phyloP scores from a whole-genome alignment of 805 yeast species.

The Jamesozyma lodderae region DNA sequence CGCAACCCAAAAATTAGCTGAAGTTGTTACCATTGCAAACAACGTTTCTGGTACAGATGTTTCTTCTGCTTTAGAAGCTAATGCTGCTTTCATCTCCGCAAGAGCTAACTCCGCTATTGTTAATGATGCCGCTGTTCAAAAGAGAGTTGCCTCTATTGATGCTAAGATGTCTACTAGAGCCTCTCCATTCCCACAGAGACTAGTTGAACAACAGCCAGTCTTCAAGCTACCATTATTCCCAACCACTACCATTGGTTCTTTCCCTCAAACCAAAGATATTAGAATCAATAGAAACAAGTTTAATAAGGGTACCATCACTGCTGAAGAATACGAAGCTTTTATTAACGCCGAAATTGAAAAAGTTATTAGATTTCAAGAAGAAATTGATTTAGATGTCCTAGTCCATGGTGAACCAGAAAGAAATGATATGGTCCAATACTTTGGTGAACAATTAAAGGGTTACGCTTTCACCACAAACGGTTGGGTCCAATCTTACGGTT shows the following conservation, averaged over 20 bases:
- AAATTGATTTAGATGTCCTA: slow-evolving; percentile 92
- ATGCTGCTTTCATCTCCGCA: slow-evolving; percentile 76
- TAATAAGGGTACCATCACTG: slow-evolving; percentile 91
- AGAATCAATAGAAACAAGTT: slow-evolving; percentile 97
- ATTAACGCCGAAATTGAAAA: slow-evolving; percentile 93
- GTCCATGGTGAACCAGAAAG: slow-evolving; percentile 99
- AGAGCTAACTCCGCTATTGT: slow-evolving; percentile 84
- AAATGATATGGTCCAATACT: slow-evolving; percentile 99
- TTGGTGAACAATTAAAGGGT: slow-evolving; percentile 98
- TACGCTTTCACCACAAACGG: slow-evolving; percentile 98
- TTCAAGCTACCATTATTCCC: slow-evolving; percentile 98
- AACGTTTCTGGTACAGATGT: slow-evolving; percentile 79
- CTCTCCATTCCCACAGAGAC: slow-evolving; percentile 79
- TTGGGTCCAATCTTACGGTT: slow-evolving; percentile 99
- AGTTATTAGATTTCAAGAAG: slow-evolving; percentile 98
- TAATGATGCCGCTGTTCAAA: slow-evolving; percentile 82
- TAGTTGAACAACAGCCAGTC: slow-evolving; percentile 73
- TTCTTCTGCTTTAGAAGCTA: slow-evolving; percentile 66
- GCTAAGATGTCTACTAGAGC: slow-evolving; percentile 74
- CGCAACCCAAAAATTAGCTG: slow-evolving; percentile 91
- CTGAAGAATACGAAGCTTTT: slow-evolving; percentile 92
- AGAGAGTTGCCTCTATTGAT: slow-evolving; percentile 72
- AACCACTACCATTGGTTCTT: slow-evolving; percentile 99
- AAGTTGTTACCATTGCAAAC: slow-evolving; percentile 87
- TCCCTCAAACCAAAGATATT: slow-evolving; percentile 99